Base-by-base conservation (phyloP, 192 early-diverging fungal genomes). In the Phlyctochytrium arcticum region DNA sequence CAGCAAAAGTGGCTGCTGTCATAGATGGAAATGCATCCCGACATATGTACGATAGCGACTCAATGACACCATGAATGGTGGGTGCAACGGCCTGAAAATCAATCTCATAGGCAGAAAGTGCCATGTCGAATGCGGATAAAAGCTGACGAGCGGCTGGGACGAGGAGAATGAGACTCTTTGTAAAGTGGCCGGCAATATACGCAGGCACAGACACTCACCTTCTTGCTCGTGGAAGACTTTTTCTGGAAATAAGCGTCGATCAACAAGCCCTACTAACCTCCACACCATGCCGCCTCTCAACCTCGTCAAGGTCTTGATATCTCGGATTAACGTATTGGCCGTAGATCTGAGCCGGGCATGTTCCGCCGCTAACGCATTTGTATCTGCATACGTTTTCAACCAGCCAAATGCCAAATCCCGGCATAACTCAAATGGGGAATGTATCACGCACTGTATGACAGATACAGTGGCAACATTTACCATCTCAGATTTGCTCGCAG, bases 251-350 rank as follows among this genome's bases (percentile, higher is more conserved):
- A n/a, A n/a, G n/a, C n/a, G n/a, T n/a, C n/a, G n/a, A n/a, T n/a
- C n/a, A n/a, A n/a, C n/a, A n/a, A n/a, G n/a, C 8, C 30, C 55
- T n/a, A 57, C 31, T 10, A 31, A 57, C 55, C 55, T 12, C 55
- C 55, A 57, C 12, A 34, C 55, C 55, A 57, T 57, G 0, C 4
- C 55, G 26, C 55, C 55, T 12, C 55, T 24, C 19, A 57, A 36
- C 35, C 55, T 31, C 6, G 27, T 33, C 55, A 57, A 36, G 15
- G 55, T 57, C 35, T 17, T 3, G 30, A 17, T 29, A 36, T 57
- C 35, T n/a, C n/a, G n/a, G n/a, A 33, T 36, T 26, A 57, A 57
- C 10, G 55, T n/a, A 17, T 36, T 29, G n/a, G 55, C 55, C 15
- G 55, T 57, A 27, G 17, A 21, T 26, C 10, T 26, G 1, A 51